A percentile compares a stretch with the other conserved stretches of the same genome.
These are phyloP conservation scores for Vitis rotundifolia DNA, from an alignment of 164 flowering plant species.

Conservation along the genomic window DNA sequence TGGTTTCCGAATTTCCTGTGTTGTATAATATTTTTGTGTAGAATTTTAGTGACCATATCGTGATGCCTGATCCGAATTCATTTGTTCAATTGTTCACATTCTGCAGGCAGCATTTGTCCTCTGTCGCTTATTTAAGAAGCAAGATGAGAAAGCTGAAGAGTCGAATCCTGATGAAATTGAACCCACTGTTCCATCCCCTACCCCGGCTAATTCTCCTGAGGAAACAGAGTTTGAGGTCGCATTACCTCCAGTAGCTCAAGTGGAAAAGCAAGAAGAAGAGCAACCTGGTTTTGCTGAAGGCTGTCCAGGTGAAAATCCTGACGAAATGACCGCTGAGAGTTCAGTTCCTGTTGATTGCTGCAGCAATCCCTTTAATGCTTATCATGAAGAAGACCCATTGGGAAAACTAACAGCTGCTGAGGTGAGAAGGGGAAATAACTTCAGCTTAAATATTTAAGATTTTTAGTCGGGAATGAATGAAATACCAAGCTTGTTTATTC, in stretches of 20 bases:
- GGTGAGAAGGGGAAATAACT: constrained; percentile 24
- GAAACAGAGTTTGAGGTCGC: constrained; percentile 32
- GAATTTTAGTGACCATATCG: not conserved
- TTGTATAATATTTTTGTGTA: no score
- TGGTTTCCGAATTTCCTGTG: no score
- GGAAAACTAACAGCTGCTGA: constrained; percentile 23
- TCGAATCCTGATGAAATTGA: constrained; percentile 50
- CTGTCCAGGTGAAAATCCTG: constrained; percentile 21
- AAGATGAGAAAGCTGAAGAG: constrained; percentile 42
- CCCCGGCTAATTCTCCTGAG: constrained; percentile 30
- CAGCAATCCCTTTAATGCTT: constrained; percentile 20
- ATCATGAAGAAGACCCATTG: constrained; percentile 29
- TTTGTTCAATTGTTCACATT: not conserved
- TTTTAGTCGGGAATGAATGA: not conserved
- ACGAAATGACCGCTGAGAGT: constrained; percentile 14
- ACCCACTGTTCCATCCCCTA: constrained; percentile 39
- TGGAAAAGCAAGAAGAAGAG: constrained; percentile 13
- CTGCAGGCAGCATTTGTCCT: constrained; percentile 66
- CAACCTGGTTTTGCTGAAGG: constrained; percentile 6
- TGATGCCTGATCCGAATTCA: not conserved
- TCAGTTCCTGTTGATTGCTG: constrained; percentile 17
- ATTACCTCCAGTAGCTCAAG: constrained; percentile 22
- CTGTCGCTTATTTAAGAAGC: constrained; percentile 72
- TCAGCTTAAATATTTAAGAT: not conserved
- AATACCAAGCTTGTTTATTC: constrained; percentile 1